These are phyloP conservation scores for Citrullus colocynthis DNA, from an alignment of 306 rosid species.

Conservation along the genomic window DNA sequence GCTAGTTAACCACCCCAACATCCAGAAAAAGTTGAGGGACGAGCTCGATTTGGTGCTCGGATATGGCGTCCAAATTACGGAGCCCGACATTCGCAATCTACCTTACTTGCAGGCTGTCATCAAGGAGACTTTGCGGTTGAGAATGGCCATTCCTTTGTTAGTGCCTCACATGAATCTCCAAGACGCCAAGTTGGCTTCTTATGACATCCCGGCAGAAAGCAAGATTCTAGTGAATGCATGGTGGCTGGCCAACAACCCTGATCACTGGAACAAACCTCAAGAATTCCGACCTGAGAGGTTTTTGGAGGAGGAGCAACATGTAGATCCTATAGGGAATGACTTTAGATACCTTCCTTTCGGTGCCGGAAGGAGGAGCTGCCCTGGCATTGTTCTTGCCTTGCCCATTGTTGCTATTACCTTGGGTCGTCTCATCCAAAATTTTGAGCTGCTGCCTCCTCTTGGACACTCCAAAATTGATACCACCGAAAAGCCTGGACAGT, in stretches of 20 bases:
- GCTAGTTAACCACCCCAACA: conserved; percentile 66
- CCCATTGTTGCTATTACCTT: conserved; percentile 67
- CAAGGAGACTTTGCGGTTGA: conserved; percentile 55
- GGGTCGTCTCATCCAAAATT: conserved; percentile 72
- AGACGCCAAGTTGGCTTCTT: conserved; percentile 56
- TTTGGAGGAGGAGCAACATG: conserved; percentile 64
- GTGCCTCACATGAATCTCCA: conserved; percentile 89
- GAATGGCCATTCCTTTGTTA: conserved; percentile 81
- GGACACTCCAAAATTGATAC: conserved; percentile 60
- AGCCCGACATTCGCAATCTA: conserved; percentile 49
- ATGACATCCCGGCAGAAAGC: conserved; percentile 80
- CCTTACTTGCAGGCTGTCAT: conserved; percentile 84
- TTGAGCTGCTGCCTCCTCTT: conserved; percentile 70
- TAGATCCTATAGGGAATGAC: conserved; percentile 75
- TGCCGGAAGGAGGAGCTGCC: conserved; percentile 83
- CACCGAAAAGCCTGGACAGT: conserved; percentile 75
- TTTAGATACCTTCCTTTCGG: conserved; percentile 84
- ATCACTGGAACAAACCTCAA: conserved; percentile 58
- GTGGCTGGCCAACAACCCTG: conserved; percentile 89
- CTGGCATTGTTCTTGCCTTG: conserved; percentile 70
- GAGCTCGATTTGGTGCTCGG: conserved; percentile 57
- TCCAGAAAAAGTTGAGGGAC: conserved; percentile 40
- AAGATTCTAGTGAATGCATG: conserved; percentile 70
- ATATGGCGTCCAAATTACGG: conserved; percentile 44
- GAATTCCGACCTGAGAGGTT: conserved; percentile 81